phyloP scores from a whole-genome alignment of 148 eudicot genomes.

The Rhododendron simsii region DNA sequence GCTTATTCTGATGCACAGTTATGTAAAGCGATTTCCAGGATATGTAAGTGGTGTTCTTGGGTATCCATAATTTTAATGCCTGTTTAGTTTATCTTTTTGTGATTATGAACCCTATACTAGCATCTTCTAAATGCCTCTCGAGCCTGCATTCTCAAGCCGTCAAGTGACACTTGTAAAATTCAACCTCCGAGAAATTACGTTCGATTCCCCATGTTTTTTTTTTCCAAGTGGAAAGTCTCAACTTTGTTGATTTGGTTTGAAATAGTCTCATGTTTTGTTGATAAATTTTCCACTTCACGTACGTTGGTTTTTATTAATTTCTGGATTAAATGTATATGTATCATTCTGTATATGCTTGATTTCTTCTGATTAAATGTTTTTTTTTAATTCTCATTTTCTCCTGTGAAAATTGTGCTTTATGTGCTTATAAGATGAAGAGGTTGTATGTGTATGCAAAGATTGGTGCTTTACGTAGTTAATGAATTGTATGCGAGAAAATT shows the following conservation, averaged over 20 bases:
- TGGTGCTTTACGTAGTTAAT: background rate
- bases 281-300: too few species aligned
- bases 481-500: background rate
- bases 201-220: too few species aligned
- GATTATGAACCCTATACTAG: background rate
- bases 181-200: too few species aligned
- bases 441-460: background rate
- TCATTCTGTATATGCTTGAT: background rate
- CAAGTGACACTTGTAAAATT: too few species aligned
- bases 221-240: too few species aligned
- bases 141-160: background rate
- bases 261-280: too few species aligned
- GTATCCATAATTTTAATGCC: background rate
- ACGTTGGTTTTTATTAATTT: background rate
- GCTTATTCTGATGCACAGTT: background rate
- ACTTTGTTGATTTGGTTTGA: too few species aligned
- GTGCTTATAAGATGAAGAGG: background rate
- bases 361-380: background rate
- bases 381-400: background rate
- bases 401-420: background rate
- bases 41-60: background rate
- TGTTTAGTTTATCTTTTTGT: background rate
- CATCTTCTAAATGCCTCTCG: background rate
- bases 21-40: background rate
- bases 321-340: background rate